A percentile compares a stretch with the other conserved stretches of the same genome.
These are phyloP conservation scores for Colletotrichum salicis DNA, from an alignment of 2,329 filamentous ascomycete species.

Conservation along the genomic window DNA sequence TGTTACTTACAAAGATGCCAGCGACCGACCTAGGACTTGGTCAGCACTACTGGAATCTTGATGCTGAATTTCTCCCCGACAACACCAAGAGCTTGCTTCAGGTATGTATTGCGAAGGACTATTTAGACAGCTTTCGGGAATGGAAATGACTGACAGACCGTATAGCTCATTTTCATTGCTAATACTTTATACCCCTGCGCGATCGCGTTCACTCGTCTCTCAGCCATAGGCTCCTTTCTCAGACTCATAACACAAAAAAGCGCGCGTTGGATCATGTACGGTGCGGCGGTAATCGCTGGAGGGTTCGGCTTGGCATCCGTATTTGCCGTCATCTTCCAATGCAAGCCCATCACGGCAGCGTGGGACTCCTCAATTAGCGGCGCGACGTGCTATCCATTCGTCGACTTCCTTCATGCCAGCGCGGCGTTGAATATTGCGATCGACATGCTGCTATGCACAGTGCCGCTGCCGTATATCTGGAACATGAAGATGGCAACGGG, in stretches of 20 bases:
- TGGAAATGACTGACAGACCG: neutral
- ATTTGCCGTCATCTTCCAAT: slow-evolving; percentile 26
- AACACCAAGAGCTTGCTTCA: slow-evolving; percentile 16
- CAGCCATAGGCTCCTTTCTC: slow-evolving; percentile 19
- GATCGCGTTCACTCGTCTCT: slow-evolving; percentile 20
- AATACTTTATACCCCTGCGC: slow-evolving; percentile 27
- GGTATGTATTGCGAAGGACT: neutral
- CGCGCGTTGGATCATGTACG: slow-evolving; percentile 6
- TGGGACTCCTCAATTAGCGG: slow-evolving; percentile 40
- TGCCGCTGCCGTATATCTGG: slow-evolving; percentile 45
- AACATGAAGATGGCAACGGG: slow-evolving; percentile 39
- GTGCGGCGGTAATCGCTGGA: neutral
- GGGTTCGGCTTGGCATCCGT: slow-evolving; percentile 12
- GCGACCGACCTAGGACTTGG: slow-evolving; percentile 28
- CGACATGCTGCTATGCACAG: slow-evolving; percentile 43
- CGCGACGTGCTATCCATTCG: slow-evolving; percentile 41
- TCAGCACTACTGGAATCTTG: slow-evolving; percentile 25
- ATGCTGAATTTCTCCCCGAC: neutral
- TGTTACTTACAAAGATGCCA: neutral
- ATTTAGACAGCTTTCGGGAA: neutral
- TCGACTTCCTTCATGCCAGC: slow-evolving; percentile 42
- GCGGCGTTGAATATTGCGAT: slow-evolving; percentile 43
- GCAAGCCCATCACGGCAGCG: slow-evolving; percentile 35
- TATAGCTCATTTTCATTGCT: slow-evolving; percentile 24
- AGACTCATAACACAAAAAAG: neutral